phyloP scores from a whole-genome alignment of 495 filamentous ascomycete species.

The Beverwykella pulmonaria region DNA sequence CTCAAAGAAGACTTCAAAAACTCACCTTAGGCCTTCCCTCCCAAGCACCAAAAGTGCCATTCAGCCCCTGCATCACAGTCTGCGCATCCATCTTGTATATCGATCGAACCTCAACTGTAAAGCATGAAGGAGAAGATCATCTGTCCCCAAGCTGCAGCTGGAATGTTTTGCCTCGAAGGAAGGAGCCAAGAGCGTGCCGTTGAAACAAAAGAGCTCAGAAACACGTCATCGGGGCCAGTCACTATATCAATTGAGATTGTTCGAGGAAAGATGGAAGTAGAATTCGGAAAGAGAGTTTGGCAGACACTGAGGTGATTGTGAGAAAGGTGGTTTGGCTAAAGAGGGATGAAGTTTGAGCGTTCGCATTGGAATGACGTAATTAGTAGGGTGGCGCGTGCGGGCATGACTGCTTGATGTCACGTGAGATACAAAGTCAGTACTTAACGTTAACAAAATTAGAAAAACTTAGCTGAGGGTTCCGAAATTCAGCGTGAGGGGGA shows the following conservation, averaged over 20 bases:
- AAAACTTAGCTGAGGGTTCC: too few species aligned
- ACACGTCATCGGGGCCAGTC: background rate
- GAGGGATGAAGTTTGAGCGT: background rate
- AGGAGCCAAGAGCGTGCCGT: background rate
- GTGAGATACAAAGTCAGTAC: background rate
- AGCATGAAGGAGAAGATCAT: too few species aligned
- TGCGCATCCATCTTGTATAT: too few species aligned
- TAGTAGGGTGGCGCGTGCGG: background rate
- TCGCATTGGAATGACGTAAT: background rate
- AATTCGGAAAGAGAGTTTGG: background rate
- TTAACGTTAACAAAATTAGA: too few species aligned
- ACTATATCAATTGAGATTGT: background rate
- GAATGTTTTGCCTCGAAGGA: too few species aligned
- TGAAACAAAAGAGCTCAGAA: slow-evolving; percentile 1
- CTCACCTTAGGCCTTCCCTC: slow-evolving; percentile 7
- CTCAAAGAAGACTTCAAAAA: background rate
- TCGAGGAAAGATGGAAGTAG: background rate
- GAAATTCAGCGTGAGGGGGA: too few species aligned
- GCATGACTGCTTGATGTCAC: background rate
- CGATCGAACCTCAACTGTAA: too few species aligned
- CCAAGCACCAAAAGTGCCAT: slow-evolving; percentile 6
- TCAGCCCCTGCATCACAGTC: background rate
- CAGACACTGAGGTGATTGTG: too few species aligned
- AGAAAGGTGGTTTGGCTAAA: background rate
- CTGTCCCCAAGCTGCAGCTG: too few species aligned